Conservation (phyloP, 371 early-diverging fungal genomes). For the Dinochytrium kinnereticum region DNA sequence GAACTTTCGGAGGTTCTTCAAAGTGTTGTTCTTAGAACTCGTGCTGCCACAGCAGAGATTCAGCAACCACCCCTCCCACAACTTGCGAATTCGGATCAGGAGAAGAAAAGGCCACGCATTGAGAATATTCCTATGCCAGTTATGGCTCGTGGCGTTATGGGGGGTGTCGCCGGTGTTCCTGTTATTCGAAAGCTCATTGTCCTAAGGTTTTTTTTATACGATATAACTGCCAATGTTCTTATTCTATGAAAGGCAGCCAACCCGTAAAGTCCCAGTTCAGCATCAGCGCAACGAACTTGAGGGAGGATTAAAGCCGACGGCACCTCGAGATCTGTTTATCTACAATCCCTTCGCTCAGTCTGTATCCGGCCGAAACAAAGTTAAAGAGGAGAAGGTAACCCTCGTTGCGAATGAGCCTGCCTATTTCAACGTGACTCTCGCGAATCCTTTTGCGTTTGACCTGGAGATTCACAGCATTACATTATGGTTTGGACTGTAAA, state of each 20-base stretch:
- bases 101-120: conserved; percentile 55
- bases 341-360: conserved; percentile 76
- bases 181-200: conserved; percentile 39
- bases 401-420: conserved; percentile 71
- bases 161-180: conserved; percentile 53
- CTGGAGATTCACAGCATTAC: conserved; percentile 71
- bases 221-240: no score
- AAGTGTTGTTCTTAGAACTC: conserved; percentile 32
- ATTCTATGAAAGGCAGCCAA: conserved; percentile 24
- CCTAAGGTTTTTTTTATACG: conserved; percentile 38
- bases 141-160: conserved; percentile 61
- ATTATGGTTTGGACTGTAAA: conserved; percentile 68
- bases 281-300: conserved; percentile 43
- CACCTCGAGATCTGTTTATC: conserved; percentile 59
- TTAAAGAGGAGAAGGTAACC: conserved; percentile 24
- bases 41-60: neutral
- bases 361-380: conserved; percentile 44
- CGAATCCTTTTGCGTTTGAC: conserved; percentile 83
- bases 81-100: neutral
- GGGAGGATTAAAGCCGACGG: conserved; percentile 3
- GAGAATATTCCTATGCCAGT: conserved; percentile 50
- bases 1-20: conserved; percentile 60
- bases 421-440: conserved; percentile 70
- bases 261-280: conserved; percentile 42
- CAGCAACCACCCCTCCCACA: conserved; percentile 7